phyloP scores from a whole-genome alignment of 768 basidiomycete species.

The Fomitopsis pulvina region DNA sequence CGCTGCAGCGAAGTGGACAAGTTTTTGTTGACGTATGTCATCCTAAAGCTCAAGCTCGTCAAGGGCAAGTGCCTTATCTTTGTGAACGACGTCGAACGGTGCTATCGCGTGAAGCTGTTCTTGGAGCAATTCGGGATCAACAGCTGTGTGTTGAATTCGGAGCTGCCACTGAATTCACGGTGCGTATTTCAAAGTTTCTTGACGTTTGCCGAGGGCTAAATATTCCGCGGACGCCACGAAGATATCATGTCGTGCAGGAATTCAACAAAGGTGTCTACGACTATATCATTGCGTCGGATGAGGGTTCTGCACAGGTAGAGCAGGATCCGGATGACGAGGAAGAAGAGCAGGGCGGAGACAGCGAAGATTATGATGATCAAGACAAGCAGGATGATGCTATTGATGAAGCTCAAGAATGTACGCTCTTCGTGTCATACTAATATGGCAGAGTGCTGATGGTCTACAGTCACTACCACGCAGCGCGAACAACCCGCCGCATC shows the following conservation, averaged over 20 bases:
- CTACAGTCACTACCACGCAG: conserved; percentile 52
- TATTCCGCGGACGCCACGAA: conserved; percentile 22
- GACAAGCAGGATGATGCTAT: conserved; percentile 32
- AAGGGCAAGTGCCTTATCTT: conserved; percentile 96
- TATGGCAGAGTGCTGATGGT: background rate
- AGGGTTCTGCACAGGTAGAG: conserved; percentile 54
- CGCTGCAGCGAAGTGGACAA: conserved; percentile 92
- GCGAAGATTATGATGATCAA: conserved; percentile 30
- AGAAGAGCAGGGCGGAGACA: conserved; percentile 31
- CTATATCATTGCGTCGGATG: conserved; percentile 97
- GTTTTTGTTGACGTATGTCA: conserved; percentile 92
- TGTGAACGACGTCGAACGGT: conserved; percentile 92
- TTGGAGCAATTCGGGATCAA: conserved; percentile 96
- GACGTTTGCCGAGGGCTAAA: background rate
- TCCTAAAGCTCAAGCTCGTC: conserved; percentile 93
- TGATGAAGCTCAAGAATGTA: conserved; percentile 9
- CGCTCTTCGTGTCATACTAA: conserved; percentile 10
- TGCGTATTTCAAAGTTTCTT: conserved; percentile 19
- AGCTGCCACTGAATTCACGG: conserved; percentile 93
- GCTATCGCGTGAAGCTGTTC: conserved; percentile 95
- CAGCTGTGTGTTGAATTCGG: conserved; percentile 92
- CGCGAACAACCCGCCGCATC: conserved; percentile 24
- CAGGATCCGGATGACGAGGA: conserved; percentile 43
- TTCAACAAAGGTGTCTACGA: conserved; percentile 99
- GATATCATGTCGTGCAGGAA: conserved; percentile 96